phyloP scores from a whole-genome alignment of 2,329 filamentous ascomycete genomes.

The Bretziella fagacearum region DNA sequence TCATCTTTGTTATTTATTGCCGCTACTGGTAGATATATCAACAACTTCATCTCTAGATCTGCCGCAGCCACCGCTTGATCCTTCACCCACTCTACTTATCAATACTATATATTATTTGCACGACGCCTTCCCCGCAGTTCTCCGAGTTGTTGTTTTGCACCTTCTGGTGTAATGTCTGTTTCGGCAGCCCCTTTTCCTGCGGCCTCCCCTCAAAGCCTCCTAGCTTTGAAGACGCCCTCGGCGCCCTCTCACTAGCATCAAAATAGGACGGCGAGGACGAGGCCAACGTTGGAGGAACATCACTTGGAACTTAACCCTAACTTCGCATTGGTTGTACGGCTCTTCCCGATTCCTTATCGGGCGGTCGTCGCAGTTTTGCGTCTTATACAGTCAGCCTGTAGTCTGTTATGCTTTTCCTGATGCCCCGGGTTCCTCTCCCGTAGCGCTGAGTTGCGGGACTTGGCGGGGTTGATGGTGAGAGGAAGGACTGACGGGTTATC shows the following conservation, averaged over 20 bases:
- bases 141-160: conserved; percentile 32
- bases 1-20: no score
- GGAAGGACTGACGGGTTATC: conserved; percentile 25
- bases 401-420: conserved; percentile 39
- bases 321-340: conserved; percentile 49
- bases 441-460: conserved; percentile 3
- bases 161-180: conserved; percentile 6
- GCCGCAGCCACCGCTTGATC: not conserved
- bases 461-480: not conserved
- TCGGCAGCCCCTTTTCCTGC: conserved; percentile 21
- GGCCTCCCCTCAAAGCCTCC: conserved; percentile 28
- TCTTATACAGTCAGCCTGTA: conserved; percentile 40
- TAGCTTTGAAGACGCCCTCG: conserved; percentile 23
- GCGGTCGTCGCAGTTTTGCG: conserved; percentile 56
- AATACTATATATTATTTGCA: conserved; percentile 34
- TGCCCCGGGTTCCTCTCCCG: conserved; percentile 19
- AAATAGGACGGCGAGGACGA: conserved; percentile 3
- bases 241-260: conserved; percentile 25
- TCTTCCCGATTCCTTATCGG: no score
- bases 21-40: no score
- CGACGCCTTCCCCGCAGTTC: conserved; percentile 64
- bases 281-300: conserved; percentile 37
- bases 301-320: conserved; percentile 95
- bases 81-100: not conserved
- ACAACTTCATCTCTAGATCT: not conserved